Evolutionary conservation across 192 early-diverging fungal species (phyloP).

Genomic region (Coemansia sp.): DNA sequence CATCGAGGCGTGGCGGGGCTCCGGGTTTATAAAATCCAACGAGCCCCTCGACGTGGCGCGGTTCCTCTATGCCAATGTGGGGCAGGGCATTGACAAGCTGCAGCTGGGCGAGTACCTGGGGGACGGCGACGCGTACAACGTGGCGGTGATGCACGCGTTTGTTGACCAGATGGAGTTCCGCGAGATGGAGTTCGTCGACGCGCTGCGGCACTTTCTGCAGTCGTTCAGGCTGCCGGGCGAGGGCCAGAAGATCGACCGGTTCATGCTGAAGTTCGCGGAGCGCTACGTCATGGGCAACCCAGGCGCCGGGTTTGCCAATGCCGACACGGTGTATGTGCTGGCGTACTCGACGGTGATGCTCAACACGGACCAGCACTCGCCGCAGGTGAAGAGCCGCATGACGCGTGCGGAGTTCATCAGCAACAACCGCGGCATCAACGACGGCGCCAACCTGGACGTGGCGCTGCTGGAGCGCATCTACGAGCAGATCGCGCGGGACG

Average conservation of each 20-base stretch:
- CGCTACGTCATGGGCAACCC: conserved; percentile 86
- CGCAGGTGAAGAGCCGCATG: conserved; percentile 86
- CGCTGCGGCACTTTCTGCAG: conserved; percentile 82
- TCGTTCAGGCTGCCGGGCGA: conserved; percentile 91
- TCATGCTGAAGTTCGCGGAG: conserved; percentile 98
- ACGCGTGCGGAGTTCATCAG: conserved; percentile 80
- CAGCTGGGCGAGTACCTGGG: conserved; percentile 93
- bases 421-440: conserved; percentile 94
- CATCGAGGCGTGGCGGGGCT: conserved; percentile 69
- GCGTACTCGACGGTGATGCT: conserved; percentile 93
- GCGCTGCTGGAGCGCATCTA: conserved; percentile 74
- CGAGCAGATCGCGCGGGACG: conserved; percentile 77
- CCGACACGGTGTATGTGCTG: conserved; percentile 91
- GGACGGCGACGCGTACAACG: conserved; percentile 89
- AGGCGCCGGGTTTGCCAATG: conserved; percentile 73
- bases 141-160: conserved; percentile 96
- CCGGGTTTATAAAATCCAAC: conserved; percentile 62
- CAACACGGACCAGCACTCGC: conserved; percentile 90
- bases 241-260: conserved; percentile 94
- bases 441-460: conserved; percentile 73
- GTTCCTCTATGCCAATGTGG: conserved; percentile 62
- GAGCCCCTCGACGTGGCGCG: conserved; percentile 74
- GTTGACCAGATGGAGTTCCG: conserved; percentile 87
- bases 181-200: conserved; percentile 71
- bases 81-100: conserved; percentile 84